Conservation (phyloP, 805 yeast genomes). For the Saccharomycopsis sp. region DNA sequence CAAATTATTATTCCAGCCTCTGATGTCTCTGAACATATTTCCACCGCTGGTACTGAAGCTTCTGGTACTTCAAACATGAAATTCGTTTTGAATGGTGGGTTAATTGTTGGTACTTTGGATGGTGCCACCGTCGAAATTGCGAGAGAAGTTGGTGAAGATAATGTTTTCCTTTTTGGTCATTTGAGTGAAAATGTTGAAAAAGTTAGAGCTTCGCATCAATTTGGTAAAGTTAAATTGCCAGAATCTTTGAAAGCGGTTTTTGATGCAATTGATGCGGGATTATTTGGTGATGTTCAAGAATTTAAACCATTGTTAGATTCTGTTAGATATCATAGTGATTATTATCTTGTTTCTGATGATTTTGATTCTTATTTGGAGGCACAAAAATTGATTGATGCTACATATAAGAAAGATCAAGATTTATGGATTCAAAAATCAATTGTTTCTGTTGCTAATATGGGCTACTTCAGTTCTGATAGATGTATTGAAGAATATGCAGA, state of each 20-base stretch:
- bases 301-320: conserved; percentile 63
- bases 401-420: conserved; percentile 53
- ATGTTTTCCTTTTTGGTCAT: conserved; percentile 87
- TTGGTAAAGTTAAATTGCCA: conserved; percentile 48
- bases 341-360: conserved; percentile 83
- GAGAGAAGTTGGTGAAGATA: conserved; percentile 88
- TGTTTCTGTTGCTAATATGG: conserved; percentile 82
- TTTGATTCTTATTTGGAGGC: conserved; percentile 82
- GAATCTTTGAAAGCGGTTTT: conserved; percentile 57
- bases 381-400: conserved; percentile 67
- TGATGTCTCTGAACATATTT: conserved; percentile 87
- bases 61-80: conserved; percentile 96
- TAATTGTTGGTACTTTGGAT: conserved; percentile 91
- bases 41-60: conserved; percentile 97
- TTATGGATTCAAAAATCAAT: conserved; percentile 76
- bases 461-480: conserved; percentile 86
- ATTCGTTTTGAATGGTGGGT: conserved; percentile 89
- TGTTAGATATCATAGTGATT: conserved; percentile 69
- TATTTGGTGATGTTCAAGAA: conserved; percentile 64
- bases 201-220: conserved; percentile 66
- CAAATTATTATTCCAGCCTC: conserved; percentile 87
- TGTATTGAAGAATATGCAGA: conserved; percentile 91
- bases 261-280: conserved; percentile 55
- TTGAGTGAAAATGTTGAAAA: conserved; percentile 86
- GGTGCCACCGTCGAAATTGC: conserved; percentile 96